Conservation (phyloP, 164 flowering plant genomes). For the Macadamia tetraphylla region DNA sequence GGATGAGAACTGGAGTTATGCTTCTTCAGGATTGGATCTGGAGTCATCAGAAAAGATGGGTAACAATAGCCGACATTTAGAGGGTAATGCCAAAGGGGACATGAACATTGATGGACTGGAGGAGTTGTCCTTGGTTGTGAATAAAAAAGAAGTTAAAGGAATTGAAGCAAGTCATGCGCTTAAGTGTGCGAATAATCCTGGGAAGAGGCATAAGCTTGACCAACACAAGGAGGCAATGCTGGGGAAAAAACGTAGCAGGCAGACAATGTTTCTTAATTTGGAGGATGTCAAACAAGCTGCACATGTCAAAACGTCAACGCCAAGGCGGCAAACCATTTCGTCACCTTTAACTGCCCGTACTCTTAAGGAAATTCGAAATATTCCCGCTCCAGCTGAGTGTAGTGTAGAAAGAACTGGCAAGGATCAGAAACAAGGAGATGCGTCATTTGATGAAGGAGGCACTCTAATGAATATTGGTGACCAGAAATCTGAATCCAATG, state of each 20-base stretch:
- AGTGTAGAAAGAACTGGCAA: slow-evolving; percentile 1
- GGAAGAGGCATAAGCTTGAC: slow-evolving; percentile 54
- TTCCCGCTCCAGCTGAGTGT: background rate
- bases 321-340: slow-evolving; percentile 48
- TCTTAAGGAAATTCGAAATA: background rate
- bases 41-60: slow-evolving; percentile 24
- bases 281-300: slow-evolving; percentile 74
- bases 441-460: slow-evolving; percentile 32
- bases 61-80: slow-evolving; percentile 21
- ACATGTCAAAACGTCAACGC: slow-evolving; percentile 46
- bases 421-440: slow-evolving; percentile 42
- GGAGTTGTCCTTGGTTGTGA: slow-evolving; percentile 28
- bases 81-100: slow-evolving; percentile 23
- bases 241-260: slow-evolving; percentile 40
- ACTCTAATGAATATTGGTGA: slow-evolving; percentile 34
- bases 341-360: slow-evolving; percentile 24
- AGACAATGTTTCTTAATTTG: slow-evolving; percentile 39
- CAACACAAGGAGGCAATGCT: slow-evolving; percentile 62
- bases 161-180: slow-evolving; percentile 53
- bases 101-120: slow-evolving; percentile 26
- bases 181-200: slow-evolving; percentile 44
- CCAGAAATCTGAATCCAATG: slow-evolving; percentile 42
- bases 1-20: slow-evolving; percentile 15
- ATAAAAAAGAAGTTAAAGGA: slow-evolving; percentile 49
- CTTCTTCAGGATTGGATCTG: slow-evolving; percentile 21